These are phyloP conservation scores for Penstemon davidsonii DNA, from an alignment of 257 asterid genomes.

Conservation along the genomic window DNA sequence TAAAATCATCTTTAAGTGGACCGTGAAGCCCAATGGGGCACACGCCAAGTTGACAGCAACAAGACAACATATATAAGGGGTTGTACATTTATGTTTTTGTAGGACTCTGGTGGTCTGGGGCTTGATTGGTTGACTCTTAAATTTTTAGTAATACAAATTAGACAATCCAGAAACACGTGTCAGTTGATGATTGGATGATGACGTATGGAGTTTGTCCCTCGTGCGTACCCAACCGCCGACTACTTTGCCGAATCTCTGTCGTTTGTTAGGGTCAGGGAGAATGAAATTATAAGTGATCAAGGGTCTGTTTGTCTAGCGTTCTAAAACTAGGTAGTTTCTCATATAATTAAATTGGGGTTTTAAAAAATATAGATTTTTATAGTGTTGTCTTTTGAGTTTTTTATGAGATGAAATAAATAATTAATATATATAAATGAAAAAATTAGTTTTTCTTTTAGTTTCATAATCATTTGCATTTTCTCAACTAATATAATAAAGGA, in stretches of 20 bases:
- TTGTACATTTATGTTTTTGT: no score
- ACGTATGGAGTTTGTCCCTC: conserved; percentile 22
- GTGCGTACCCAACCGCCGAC: conserved; percentile 34
- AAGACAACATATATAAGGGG: conserved; percentile 26
- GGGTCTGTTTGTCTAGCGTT: no score
- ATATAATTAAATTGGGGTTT: no score
- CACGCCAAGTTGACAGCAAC: conserved; percentile 30
- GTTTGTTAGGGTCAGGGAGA: conserved; percentile 17
- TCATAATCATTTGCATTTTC: no score
- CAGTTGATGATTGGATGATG: conserved; percentile 11
- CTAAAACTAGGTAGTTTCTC: no score
- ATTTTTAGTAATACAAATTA: no score
- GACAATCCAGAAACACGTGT: conserved; percentile 23
- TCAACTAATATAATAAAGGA: no score
- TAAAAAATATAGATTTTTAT: no score
- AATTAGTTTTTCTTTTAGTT: no score
- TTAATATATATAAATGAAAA: no score
- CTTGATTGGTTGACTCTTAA: not conserved
- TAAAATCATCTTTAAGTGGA: not conserved
- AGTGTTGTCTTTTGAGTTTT: no score
- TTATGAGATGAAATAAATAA: no score
- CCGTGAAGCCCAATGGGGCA: conserved; percentile 11
- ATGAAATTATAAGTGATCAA: not conserved
- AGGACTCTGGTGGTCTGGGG: not conserved
- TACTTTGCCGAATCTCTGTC: conserved; percentile 44